Evolutionary conservation across 2,329 filamentous ascomycete species (phyloP).

Genomic region (Sclerotinia glacialis): DNA sequence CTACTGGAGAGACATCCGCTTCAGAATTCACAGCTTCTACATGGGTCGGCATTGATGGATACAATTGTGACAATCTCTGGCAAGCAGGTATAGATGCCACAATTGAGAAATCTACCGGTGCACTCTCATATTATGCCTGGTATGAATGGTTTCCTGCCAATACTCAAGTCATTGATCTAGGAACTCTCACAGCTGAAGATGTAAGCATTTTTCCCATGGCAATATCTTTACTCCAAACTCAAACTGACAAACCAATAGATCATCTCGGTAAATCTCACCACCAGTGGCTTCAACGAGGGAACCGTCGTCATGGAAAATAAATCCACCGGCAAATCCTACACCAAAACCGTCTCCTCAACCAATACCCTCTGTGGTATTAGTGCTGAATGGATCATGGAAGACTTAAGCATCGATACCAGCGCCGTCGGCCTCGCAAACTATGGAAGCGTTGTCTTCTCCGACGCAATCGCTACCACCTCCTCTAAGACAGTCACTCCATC

Average conservation of each 20-base stretch:
- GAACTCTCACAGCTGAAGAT: conserved; percentile 48
- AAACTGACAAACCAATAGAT: conserved; percentile 35
- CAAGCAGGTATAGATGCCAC: conserved; percentile 53
- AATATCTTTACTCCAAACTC: too few species aligned
- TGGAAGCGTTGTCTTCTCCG: conserved; percentile 45
- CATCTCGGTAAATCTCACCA: conserved; percentile 40
- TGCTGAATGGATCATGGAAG: conserved; percentile 52
- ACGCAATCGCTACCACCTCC: conserved; percentile 18
- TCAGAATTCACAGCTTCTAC: conserved; percentile 40
- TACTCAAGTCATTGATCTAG: conserved; percentile 47
- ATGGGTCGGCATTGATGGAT: conserved; percentile 63
- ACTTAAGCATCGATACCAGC: conserved; percentile 42
- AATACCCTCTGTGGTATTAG: conserved; percentile 44
- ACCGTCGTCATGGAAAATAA: conserved; percentile 47
- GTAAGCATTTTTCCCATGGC: neutral
- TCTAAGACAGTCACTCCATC: neutral
- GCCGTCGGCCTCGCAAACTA: conserved; percentile 48
- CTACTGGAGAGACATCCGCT: conserved; percentile 34
- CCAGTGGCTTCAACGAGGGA: conserved; percentile 34
- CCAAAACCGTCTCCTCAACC: conserved; percentile 42
- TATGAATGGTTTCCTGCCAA: conserved; percentile 60
- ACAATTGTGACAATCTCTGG: conserved; percentile 51
- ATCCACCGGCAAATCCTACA: conserved; percentile 45
- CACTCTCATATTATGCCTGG: conserved; percentile 51
- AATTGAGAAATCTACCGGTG: conserved; percentile 37